Evolutionary conservation across 129 eudicot species (phyloP).

Genomic region (Glebionis coronaria): DNA sequence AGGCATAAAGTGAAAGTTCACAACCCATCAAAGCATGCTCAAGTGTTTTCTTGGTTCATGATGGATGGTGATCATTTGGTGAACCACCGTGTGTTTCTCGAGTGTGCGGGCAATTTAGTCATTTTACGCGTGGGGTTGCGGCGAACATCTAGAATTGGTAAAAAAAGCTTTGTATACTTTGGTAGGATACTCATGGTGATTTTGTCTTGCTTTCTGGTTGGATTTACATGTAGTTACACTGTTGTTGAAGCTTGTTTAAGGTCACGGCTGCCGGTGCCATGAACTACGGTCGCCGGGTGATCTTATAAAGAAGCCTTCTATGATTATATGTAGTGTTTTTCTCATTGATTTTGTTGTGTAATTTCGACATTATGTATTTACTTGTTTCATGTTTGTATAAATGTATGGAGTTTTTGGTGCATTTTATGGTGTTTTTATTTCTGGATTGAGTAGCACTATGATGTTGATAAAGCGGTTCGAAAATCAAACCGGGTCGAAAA

Average conservation of each 20-base stretch:
- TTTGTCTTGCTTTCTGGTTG: constrained; percentile 31
- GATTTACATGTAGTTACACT: constrained; percentile 10
- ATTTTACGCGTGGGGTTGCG: background rate
- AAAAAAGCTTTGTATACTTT: constrained; percentile 15
- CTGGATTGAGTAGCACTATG: background rate
- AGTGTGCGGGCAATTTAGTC: constrained; percentile 15
- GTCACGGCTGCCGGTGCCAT: constrained; percentile 4
- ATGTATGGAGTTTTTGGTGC: background rate
- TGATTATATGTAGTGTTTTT: background rate
- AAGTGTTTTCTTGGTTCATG: constrained; percentile 21
- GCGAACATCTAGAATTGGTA: constrained; percentile 1
- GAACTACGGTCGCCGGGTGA: background rate
- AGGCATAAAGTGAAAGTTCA: constrained; percentile 29
- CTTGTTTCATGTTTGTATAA: background rate
- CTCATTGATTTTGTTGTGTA: constrained; percentile 8
- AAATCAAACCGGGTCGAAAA: too few species aligned
- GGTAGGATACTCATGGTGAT: constrained; percentile 22
- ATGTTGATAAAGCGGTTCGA: background rate
- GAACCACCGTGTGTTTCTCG: constrained; percentile 15
- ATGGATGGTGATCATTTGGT: constrained; percentile 18
- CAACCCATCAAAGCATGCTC: constrained; percentile 28
- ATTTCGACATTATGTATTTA: background rate
- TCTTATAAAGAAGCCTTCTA: constrained; percentile 9
- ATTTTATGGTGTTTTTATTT: background rate
- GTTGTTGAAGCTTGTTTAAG: constrained; percentile 24